These are phyloP conservation scores for Fusarium gaditjirri DNA, from an alignment of 2,329 filamentous ascomycete genomes.

Conservation along the genomic window DNA sequence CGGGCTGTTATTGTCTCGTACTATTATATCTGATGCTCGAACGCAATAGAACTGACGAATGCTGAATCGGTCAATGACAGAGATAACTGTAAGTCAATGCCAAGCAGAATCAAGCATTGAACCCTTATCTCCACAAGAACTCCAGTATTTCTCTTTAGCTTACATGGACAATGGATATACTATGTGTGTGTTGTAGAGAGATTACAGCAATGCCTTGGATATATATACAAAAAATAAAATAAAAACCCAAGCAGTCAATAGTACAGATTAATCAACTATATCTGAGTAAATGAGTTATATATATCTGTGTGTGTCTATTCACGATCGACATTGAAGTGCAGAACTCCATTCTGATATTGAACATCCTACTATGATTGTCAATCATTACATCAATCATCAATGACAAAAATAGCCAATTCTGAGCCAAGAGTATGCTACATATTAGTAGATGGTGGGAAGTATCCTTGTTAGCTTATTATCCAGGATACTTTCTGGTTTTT, in stretches of 20 bases:
- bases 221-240: neutral
- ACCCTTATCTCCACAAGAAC: slow-evolving; percentile 27
- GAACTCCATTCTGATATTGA: slow-evolving; percentile 5
- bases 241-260: neutral
- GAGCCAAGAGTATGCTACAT: slow-evolving; percentile 2
- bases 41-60: slow-evolving; percentile 9
- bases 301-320: neutral
- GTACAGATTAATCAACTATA: slow-evolving; percentile 7
- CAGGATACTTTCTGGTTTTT: slow-evolving; percentile 2
- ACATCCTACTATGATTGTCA: neutral
- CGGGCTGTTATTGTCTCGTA: slow-evolving; percentile 18
- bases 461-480: neutral
- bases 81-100: slow-evolving; percentile 3
- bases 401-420: slow-evolving; percentile 16
- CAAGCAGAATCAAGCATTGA: slow-evolving; percentile 27
- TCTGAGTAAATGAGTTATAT: neutral
- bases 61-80: neutral
- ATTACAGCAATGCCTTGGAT: slow-evolving; percentile 11
- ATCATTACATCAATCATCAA: slow-evolving; percentile 6
- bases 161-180: slow-evolving; percentile 1
- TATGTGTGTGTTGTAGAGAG: slow-evolving; percentile 10
- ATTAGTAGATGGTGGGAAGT: neutral
- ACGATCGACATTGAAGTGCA: neutral
- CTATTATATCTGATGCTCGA: slow-evolving; percentile 28
- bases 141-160: slow-evolving; percentile 20